Percentiles rank a stretch among this genome's conserved stretches.
Evolutionary conservation across 768 basidiomycete genomes (phyloP).

Genomic region (Hebeloma cylindrosporum): DNA sequence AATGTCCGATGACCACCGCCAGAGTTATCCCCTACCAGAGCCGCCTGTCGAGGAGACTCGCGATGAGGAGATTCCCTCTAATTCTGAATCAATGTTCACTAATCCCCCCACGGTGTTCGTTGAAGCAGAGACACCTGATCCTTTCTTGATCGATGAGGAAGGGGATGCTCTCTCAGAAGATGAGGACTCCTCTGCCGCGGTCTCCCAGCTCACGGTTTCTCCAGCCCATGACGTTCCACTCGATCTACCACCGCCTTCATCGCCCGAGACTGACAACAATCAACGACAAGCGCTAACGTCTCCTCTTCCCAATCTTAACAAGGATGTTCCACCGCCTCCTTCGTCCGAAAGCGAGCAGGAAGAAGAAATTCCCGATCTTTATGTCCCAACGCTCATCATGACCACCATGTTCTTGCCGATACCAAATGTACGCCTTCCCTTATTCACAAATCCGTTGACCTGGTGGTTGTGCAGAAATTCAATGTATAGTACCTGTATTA

Average conservation of each 20-base stretch:
- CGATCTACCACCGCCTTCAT: conserved; percentile 29
- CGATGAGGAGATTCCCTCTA: conserved; percentile 10
- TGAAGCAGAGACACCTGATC: conserved; percentile 56
- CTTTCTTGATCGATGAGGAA: conserved; percentile 62
- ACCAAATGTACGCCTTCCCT: conserved; percentile 73
- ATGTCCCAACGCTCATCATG: conserved; percentile 65
- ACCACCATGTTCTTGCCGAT: conserved; percentile 88
- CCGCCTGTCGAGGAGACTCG: not conserved
- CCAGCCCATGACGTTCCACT: conserved; percentile 47
- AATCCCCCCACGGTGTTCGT: conserved; percentile 30
- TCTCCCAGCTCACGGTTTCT: conserved; percentile 34
- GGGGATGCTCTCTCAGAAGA: conserved; percentile 44
- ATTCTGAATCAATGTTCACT: conserved; percentile 25
- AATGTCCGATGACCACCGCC: conserved; percentile 11
- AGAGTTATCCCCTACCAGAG: conserved; percentile 1
- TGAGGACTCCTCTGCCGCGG: conserved; percentile 29
- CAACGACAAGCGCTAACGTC: conserved; percentile 19
- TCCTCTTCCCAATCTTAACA: conserved; percentile 46
- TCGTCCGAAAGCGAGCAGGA: conserved; percentile 44
- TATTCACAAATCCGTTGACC: conserved; percentile 49
- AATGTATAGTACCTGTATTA: conserved; percentile 51
- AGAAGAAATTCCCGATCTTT: conserved; percentile 56
- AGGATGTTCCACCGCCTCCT: conserved; percentile 55
- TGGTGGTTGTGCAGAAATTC: conserved; percentile 61
- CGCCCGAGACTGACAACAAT: conserved; percentile 18